These are phyloP conservation scores for Oenanthe sinensis DNA, from an alignment of 129 eudicot species.

Conservation along the genomic window DNA sequence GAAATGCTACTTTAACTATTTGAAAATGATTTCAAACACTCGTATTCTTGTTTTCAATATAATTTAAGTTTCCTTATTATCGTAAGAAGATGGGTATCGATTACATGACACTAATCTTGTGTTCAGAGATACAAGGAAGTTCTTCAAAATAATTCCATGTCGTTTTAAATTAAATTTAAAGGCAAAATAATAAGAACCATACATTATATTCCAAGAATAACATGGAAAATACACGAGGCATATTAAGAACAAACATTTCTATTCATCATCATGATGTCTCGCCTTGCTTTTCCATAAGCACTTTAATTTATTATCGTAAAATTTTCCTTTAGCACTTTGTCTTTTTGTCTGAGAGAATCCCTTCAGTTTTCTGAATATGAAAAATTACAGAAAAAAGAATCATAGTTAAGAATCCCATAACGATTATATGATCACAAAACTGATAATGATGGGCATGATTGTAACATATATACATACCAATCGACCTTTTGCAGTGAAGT, in stretches of 20 bases:
- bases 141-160: not conserved
- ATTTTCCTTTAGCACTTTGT: constrained; percentile 4
- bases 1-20: no score
- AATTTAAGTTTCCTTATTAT: no score
- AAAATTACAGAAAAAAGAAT: not conserved
- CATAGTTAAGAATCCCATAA: not conserved
- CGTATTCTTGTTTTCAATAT: no score
- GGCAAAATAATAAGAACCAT: not conserved
- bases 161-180: not conserved
- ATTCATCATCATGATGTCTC: constrained; percentile 5
- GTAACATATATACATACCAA: constrained; percentile 24
- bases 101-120: not conserved
- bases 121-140: not conserved
- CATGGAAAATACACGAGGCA: not conserved
- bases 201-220: not conserved
- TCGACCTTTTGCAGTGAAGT: constrained; percentile 50
- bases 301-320: not conserved
- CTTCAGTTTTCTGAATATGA: constrained; percentile 14
- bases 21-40: no score
- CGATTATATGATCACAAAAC: not conserved
- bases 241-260: not conserved
- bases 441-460: not conserved
- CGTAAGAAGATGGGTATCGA: no score
- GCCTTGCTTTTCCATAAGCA: constrained; percentile 2
- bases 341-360: not conserved